Conservation (phyloP, 331 rosid genomes). For the Dryas integrifolia region DNA sequence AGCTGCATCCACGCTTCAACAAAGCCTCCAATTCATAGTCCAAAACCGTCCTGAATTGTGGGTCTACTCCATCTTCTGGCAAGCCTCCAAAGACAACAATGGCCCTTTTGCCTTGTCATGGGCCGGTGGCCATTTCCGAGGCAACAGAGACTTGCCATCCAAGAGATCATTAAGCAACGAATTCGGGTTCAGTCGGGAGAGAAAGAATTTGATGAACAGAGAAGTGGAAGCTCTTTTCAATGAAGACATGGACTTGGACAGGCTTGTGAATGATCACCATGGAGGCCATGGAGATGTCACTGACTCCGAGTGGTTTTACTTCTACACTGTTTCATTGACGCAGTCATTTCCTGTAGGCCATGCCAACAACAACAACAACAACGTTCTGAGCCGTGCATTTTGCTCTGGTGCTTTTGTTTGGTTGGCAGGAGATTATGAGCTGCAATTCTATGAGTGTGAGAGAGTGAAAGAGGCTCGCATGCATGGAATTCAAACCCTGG, state of each 20-base stretch:
- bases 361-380: background rate
- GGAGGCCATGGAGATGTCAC: constrained; percentile 6
- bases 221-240: constrained; percentile 10
- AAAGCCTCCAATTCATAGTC: constrained; percentile 41
- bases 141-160: constrained; percentile 14
- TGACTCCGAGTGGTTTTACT: constrained; percentile 47
- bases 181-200: constrained; percentile 8
- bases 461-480: constrained; percentile 49
- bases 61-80: constrained; percentile 51
- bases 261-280: background rate
- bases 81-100: constrained; percentile 24
- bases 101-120: constrained; percentile 31
- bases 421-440: constrained; percentile 36
- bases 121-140: constrained; percentile 47
- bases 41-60: constrained; percentile 41
- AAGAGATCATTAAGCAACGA: background rate
- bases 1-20: constrained; percentile 27
- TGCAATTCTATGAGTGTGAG: constrained; percentile 37
- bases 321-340: constrained; percentile 35
- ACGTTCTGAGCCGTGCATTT: constrained; percentile 32
- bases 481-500: constrained; percentile 44
- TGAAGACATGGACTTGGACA: constrained; percentile 18
- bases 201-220: constrained; percentile 5
- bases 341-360: constrained; percentile 18
- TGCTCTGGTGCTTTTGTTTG: constrained; percentile 37